Conservation (phyloP, 129 eudicot species). For the Tagetes patula region DNA sequence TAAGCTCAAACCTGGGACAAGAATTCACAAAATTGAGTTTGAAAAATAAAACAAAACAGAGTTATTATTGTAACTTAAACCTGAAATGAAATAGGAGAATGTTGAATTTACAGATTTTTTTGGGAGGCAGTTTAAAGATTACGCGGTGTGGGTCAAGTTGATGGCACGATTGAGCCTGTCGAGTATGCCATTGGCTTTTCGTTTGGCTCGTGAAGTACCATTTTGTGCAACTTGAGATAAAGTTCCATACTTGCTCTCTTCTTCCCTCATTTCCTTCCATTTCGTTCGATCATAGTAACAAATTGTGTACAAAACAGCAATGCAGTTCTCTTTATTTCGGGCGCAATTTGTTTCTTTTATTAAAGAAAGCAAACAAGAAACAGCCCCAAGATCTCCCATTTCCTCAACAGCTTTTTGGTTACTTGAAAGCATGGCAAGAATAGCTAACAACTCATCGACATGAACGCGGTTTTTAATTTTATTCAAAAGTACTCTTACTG, state of each 20-base stretch:
- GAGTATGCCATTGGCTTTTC: conserved; percentile 87
- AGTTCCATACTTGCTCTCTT: conserved; percentile 62
- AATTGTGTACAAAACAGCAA: conserved; percentile 62
- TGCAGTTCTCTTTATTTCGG: conserved; percentile 76
- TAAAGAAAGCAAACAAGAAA: conserved; percentile 61
- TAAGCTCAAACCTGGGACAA: conserved; percentile 45
- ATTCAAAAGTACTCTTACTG: conserved; percentile 62
- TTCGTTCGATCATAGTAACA: conserved; percentile 74
- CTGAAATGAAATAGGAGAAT: conserved; percentile 23
- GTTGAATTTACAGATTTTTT: conserved; percentile 63
- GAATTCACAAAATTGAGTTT: conserved; percentile 50
- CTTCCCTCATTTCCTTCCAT: conserved; percentile 84
- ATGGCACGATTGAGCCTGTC: conserved; percentile 68
- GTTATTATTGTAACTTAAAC: conserved; percentile 34
- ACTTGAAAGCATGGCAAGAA: conserved; percentile 87
- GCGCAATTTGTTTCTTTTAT: conserved; percentile 71
- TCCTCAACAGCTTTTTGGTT: conserved; percentile 83
- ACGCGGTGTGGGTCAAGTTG: conserved; percentile 85
- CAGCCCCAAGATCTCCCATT: conserved; percentile 80
- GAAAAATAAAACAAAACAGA: conserved; percentile 24
- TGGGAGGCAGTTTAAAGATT: conserved; percentile 25
- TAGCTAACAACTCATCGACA: conserved; percentile 78
- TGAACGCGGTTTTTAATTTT: conserved; percentile 54
- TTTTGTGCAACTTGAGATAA: conserved; percentile 74
- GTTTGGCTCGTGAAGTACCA: conserved; percentile 93